Evolutionary conservation across 331 rosid genomes (phyloP), one percentile per base, ranked within the genome.

Genomic region (Saraca asoca): DNA sequence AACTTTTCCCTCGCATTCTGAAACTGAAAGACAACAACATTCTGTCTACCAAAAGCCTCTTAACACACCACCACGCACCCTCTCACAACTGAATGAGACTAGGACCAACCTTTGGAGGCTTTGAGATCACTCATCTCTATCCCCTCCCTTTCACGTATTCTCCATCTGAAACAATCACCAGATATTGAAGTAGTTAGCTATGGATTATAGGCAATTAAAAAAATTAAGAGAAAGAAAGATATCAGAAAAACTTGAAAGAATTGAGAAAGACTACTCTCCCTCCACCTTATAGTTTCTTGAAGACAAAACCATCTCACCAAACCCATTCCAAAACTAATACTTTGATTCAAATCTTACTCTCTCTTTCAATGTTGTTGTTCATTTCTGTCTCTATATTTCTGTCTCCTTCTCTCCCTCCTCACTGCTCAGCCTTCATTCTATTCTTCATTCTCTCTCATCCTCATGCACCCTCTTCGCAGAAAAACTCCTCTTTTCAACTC

Each of bases 271-370:
- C 88, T 70, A 82, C 62, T 55, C 73, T 78, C 85, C 92, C 68
- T 62, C 70, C 84, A 83, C 84, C 91, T 37, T 58, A 24, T 73
- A 51, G 42, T 68, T 78, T 78, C 85, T 85, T 68, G 18, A 56
- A 76, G 91, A 91, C 75, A 83, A 78, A 39, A 64, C 81, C 87
- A 69, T 86, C 70, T 79, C 95, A 93, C 91, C 96, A 54, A 85
- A 88, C 85, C 62, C 69, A n/a, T n/a, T n/a, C 70, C 58, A 75
- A 78, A 39, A 64, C 75, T 19, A 70, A 62, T 50, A 45, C 66
- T 19, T 34, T 15, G 17, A 17, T 46, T 37, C 51, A 51, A 44
- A 46, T 39, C 75, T 71, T 66, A 39, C 9, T 51, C 62, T 71
- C 39, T 66, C 46, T 52, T 62, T 74, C 46, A 45, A 61, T 82